Base-by-base conservation (phyloP, 768 basidiomycete species). In the Psilocybe cyanescens region DNA sequence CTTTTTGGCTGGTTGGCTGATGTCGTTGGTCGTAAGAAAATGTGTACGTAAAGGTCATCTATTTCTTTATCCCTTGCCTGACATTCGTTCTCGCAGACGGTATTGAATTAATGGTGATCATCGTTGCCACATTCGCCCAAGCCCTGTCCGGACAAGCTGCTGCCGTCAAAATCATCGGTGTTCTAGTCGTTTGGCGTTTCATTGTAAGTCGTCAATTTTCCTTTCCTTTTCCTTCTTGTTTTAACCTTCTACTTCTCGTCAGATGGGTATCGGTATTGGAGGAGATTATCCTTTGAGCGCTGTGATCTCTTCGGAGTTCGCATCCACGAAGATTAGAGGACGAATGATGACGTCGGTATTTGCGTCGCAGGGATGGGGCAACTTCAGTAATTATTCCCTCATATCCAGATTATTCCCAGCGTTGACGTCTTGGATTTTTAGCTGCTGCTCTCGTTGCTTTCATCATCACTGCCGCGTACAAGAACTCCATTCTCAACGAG, bases 271-370 rank as follows among this genome's bases (percentile, higher is more conserved):
- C 2, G 94, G 94, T 4, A 91, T 95, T 16, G 94, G 94, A 4
- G 94, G 94, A 16, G 94, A 96, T 67, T 95, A 96, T 71, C 94
- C 94, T 5, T 72, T 95, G 0, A 86, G 84, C 55, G 90, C 94
- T 16, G 89, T 94, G 68, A 95, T 96, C 68, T 88, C 94, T 3
- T 94, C 91, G 33, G 94, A 97, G 70, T 97, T 95, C 66, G 89
- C 94, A 1, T 81, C 91, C 0, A 90, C 88, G 16, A 83, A 83
- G 46, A 86, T 81, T 50, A 86, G 94, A 65, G 94, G 94, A 49
- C 82, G 94, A 24, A 86, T 97, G 74, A 95, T 97, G 92, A 89
- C 90, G 1, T 91, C 90, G 6, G 92, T 95, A 0, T 96, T 95
- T 64, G 88, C 94, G 0, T 76, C 82, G 53, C 94, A 96, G 65